These are phyloP conservation scores for Cyclotella choctawhatcheeana DNA, from an alignment of 108 stramenopile genomes.

Conservation along the genomic window DNA sequence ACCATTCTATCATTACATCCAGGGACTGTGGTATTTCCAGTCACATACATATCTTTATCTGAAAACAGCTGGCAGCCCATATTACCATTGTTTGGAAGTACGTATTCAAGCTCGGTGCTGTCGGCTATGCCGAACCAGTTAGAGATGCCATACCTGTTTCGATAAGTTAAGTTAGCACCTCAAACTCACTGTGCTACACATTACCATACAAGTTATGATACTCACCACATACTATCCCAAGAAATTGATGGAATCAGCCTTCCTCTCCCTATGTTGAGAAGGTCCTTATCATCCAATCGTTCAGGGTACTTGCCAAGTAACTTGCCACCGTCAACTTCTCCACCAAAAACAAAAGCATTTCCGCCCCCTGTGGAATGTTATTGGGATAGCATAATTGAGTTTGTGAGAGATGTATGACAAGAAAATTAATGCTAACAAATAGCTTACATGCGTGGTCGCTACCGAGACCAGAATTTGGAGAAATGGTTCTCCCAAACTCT, in stretches of 20 bases:
- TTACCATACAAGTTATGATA: no score
- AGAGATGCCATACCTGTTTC: slow-evolving; percentile 21
- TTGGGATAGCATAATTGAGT: slow-evolving; percentile 13
- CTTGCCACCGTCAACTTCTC: slow-evolving; percentile 47
- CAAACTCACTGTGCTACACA: no score
- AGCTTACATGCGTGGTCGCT: slow-evolving; percentile 60
- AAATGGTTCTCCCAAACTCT: slow-evolving; percentile 59
- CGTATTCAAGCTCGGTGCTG: slow-evolving; percentile 9
- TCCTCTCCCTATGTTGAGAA: slow-evolving; percentile 40
- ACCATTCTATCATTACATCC: slow-evolving; percentile 22
- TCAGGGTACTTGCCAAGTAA: slow-evolving; percentile 51
- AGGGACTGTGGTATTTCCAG: slow-evolving; percentile 6
- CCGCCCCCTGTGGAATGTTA: no score
- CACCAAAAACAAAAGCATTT: slow-evolving; percentile 53
- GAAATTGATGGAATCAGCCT: slow-evolving; percentile 67
- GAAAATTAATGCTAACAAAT: not conserved
- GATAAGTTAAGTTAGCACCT: no score
- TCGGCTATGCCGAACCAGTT: slow-evolving; percentile 29
- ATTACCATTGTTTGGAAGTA: slow-evolving; percentile 27
- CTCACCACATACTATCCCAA: slow-evolving; percentile 78
- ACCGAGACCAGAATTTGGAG: slow-evolving; percentile 46
- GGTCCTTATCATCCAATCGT: slow-evolving; percentile 14
- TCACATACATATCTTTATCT: slow-evolving; percentile 15
- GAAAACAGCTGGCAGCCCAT: slow-evolving; percentile 24
- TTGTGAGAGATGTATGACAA: not conserved